Base-by-base conservation (phyloP, 352 stramenopile species). In the Phytophthora constricta region DNA sequence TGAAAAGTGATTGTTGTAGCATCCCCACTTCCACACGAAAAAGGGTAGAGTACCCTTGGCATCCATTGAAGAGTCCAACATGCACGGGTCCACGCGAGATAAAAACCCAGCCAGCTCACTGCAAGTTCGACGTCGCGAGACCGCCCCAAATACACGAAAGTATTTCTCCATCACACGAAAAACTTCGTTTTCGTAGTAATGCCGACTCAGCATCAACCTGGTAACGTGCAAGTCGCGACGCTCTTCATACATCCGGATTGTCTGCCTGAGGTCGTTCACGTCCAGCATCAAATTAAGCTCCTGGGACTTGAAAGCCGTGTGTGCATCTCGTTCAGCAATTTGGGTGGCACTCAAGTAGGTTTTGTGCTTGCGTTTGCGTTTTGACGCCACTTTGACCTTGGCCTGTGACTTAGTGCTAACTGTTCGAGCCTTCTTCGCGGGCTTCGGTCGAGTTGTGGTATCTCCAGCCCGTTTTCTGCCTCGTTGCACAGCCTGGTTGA, bases 21-120 rank as follows among this genome's bases (percentile, higher is more conserved):
- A 65, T 7, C 46, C 54, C 74, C 74, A 77, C 47, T 82, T 68
- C 33, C 70, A 67, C 34, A 79, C 53, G 23, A 82, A 67, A 17
- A 68, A 56, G 0, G 65, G 57, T 2, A 75, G 23, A n/a, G 22
- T 52, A 9, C 65, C 70, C n/a, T 33, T 50, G 2, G 34, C 46
- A 42, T 51, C 31, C 26, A 62, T 49, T 2, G 33, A 48, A 25
- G 68, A 50, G 3, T 17, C 34, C 20, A 79, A 9, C 54, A 62
- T 62, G 27, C 66, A 33, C 16, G 31, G 11, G 14, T 63, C 62
- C 8, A 76, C 41, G 23, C 27, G 60, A 11, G 55, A 34, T 11
- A 50, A 23, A 23, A 79, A 59, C 49, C 67, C 59, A 4, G 50
- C 47, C 14, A 56, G 2, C 46, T 69, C 58, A n/a, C n/a, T n/a